Percentiles rank a stretch among this genome's conserved stretches.
These are phyloP conservation scores for Xylaria sp. DNA, from an alignment of 2,329 filamentous ascomycete species.

Conservation along the genomic window DNA sequence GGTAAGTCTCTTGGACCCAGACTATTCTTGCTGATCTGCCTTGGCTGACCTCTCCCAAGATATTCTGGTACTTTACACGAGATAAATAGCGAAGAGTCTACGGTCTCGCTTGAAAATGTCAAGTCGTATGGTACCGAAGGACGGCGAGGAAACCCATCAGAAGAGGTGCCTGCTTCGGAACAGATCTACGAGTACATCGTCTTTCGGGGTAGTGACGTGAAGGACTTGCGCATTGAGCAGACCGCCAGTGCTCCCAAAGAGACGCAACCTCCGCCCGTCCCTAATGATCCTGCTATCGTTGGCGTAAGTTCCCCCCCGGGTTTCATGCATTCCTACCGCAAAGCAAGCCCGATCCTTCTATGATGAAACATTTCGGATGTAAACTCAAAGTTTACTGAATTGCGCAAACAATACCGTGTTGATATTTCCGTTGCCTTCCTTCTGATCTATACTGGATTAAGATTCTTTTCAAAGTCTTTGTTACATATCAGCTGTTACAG, in stretches of 20 bases:
- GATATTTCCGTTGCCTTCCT: conserved; percentile 99
- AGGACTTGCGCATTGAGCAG: conserved; percentile 94
- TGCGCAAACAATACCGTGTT: conserved; percentile 92
- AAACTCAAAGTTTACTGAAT: conserved; percentile 84
- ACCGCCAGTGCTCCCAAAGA: conserved; percentile 74
- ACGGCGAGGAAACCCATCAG: conserved; percentile 75
- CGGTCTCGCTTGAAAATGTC: conserved; percentile 96
- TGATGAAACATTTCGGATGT: conserved; percentile 99
- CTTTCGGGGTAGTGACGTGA: conserved; percentile 97
- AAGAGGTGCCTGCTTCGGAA: conserved; percentile 83
- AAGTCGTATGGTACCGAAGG: conserved; percentile 93
- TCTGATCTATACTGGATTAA: conserved; percentile 69
- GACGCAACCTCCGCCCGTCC: conserved; percentile 76
- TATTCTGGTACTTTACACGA: conserved; percentile 96
- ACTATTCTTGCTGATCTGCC: conserved; percentile 19
- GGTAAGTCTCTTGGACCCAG: conserved; percentile 62
- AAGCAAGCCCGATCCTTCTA: conserved; percentile 44
- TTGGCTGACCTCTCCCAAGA: conserved; percentile 61
- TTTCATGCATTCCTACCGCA: not conserved
- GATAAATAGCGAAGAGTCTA: conserved; percentile 97
- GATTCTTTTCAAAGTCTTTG: conserved; percentile 12
- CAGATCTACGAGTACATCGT: conserved; percentile 98
- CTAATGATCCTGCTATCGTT: conserved; percentile 94
- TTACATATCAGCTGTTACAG: not conserved
- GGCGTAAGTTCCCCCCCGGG: conserved; percentile 75